phyloP scores from a whole-genome alignment of 2,329 filamentous ascomycete genomes.

The Botrytis aclada region DNA sequence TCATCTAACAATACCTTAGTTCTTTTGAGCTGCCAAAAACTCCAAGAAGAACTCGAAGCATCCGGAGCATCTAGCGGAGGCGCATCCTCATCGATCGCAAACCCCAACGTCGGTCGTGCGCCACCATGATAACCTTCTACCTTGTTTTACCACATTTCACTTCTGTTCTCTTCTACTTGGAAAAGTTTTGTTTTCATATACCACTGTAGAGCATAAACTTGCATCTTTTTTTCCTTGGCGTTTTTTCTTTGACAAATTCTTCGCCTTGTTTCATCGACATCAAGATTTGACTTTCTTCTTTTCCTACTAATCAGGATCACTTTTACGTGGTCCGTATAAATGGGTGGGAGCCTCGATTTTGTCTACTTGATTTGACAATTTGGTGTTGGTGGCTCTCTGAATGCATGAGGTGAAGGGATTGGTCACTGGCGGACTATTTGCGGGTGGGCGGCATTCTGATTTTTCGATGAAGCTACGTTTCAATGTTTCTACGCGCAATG shows the following conservation, averaged over 20 bases:
- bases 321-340: neutral
- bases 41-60: slow-evolving; percentile 44
- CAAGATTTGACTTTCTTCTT: slow-evolving; percentile 3
- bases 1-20: slow-evolving; percentile 39
- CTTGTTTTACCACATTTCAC: neutral
- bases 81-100: slow-evolving; percentile 12
- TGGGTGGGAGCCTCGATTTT: slow-evolving; percentile 10
- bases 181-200: slow-evolving; percentile 13
- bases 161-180: neutral
- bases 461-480: slow-evolving; percentile 20
- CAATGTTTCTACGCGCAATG: slow-evolving; percentile 17
- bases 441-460: slow-evolving; percentile 13
- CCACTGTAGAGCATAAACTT: slow-evolving; percentile 13
- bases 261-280: neutral
- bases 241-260: neutral
- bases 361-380: neutral
- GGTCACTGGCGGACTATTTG: slow-evolving; percentile 15
- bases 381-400: slow-evolving; percentile 20
- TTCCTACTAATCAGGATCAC: neutral
- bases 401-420: slow-evolving; percentile 14
- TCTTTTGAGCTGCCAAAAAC: slow-evolving; percentile 51
- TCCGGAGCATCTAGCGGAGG: slow-evolving; percentile 17
- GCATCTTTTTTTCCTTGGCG: neutral
- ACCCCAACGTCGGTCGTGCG: slow-evolving; percentile 27
- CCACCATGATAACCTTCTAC: slow-evolving; percentile 28